Percentiles rank a stretch among this genome's conserved stretches.
These are phyloP conservation scores for Sphagnurus paluster DNA, from an alignment of 1,284 basidiomycete genomes.

Conservation along the genomic window DNA sequence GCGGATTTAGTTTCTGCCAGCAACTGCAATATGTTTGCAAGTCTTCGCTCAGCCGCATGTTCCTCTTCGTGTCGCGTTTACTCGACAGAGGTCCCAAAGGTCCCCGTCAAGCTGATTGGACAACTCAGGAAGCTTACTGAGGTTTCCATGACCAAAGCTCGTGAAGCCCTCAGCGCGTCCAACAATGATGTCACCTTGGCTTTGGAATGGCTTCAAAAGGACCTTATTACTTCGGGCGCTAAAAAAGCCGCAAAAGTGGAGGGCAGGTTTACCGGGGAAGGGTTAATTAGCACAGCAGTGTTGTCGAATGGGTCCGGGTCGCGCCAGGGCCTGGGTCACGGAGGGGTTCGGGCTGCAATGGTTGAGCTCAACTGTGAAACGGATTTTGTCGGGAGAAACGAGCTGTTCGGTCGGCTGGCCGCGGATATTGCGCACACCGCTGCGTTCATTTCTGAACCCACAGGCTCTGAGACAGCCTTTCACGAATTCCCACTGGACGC, in stretches of 20 bases:
- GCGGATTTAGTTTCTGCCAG: constrained; percentile 11
- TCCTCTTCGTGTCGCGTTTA: constrained; percentile 28
- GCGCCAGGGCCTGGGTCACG: constrained; percentile 30
- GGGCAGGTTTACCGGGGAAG: constrained; percentile 73
- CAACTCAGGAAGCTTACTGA: constrained; percentile 82
- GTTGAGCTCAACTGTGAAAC: constrained; percentile 97
- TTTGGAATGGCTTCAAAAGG: constrained; percentile 78
- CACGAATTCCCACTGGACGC: constrained; percentile 47
- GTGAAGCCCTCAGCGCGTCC: constrained; percentile 79
- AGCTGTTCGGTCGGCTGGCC: constrained; percentile 79
- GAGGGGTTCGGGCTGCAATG: constrained; percentile 77
- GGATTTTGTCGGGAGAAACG: constrained; percentile 91
- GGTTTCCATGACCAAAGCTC: constrained; percentile 85
- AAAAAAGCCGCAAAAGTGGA: constrained; percentile 85
- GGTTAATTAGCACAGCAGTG: constrained; percentile 76
- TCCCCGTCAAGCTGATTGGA: constrained; percentile 75
- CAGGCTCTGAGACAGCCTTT: constrained; percentile 39
- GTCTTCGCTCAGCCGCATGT: constrained; percentile 19
- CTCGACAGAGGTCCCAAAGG: constrained; percentile 42
- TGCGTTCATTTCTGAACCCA: constrained; percentile 71
- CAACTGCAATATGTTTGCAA: constrained; percentile 25
- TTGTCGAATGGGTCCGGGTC: constrained; percentile 57
- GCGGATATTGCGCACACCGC: constrained; percentile 85
- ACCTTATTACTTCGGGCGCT: constrained; percentile 70
- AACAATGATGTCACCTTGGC: constrained; percentile 78